Conservation (phyloP, 345 rosid genomes). For the Eucalyptus pumila region DNA sequence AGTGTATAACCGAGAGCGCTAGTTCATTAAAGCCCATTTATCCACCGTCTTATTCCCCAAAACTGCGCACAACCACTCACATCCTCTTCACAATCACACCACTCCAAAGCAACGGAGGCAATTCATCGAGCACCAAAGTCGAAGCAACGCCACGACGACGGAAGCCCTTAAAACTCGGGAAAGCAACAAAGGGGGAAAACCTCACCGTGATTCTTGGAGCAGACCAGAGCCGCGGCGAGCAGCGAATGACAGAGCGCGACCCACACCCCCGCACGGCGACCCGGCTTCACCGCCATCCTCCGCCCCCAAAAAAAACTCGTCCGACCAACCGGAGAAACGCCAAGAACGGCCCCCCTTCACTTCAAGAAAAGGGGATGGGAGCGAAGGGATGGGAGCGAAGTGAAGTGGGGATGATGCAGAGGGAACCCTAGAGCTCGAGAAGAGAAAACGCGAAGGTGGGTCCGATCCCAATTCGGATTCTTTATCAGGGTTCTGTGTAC, state of each 20-base stretch:
- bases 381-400: not conserved
- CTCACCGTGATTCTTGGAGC: slow-evolving; percentile 48
- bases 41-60: not conserved
- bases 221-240: slow-evolving; percentile 25
- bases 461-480: not conserved
- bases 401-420: not conserved
- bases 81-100: not conserved
- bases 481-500: not conserved
- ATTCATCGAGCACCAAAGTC: not conserved
- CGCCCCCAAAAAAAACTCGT: not conserved
- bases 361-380: not conserved
- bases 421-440: not conserved
- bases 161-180: not conserved
- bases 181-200: not conserved
- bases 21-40: not conserved
- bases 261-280: slow-evolving; percentile 3
- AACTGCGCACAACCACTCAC: not conserved
- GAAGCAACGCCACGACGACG: not conserved
- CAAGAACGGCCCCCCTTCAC: not conserved
- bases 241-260: slow-evolving; percentile 10
- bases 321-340: not conserved
- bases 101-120: not conserved
- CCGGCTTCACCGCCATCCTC: not conserved
- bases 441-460: not conserved
- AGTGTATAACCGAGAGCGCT: not conserved